These are phyloP conservation scores for Trypanosoma congolense DNA, from an alignment of 208 protist species.

Conservation along the genomic window DNA sequence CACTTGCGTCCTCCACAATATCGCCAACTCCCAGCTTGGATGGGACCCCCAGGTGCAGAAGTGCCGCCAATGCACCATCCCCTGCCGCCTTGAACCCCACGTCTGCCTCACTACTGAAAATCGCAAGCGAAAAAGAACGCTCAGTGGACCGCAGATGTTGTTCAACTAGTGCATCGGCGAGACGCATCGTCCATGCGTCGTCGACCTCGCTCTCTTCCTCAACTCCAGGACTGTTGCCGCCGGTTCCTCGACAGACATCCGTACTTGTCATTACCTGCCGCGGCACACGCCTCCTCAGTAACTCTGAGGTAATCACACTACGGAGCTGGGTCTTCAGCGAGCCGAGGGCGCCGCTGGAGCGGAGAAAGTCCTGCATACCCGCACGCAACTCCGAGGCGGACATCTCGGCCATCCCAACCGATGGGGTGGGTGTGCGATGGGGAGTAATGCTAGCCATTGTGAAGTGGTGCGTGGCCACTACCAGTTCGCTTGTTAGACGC, in stretches of 20 bases:
- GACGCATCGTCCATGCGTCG: conserved; percentile 36
- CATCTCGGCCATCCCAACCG: conserved; percentile 10
- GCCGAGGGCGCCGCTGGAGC: conserved; percentile 58
- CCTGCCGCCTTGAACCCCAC: conserved; percentile 19
- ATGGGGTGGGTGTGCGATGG: background rate
- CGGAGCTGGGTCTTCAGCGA: conserved; percentile 83
- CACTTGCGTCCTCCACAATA: background rate
- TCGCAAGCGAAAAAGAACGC: conserved; percentile 67
- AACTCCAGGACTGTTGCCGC: background rate
- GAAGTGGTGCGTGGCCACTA: conserved; percentile 18
- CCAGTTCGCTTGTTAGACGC: too few relatives aligned
- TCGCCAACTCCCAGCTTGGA: conserved; percentile 38
- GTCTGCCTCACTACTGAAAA: conserved; percentile 80
- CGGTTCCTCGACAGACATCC: background rate
- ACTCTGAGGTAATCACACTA: conserved; percentile 65
- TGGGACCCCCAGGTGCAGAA: conserved; percentile 46
- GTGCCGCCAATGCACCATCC: conserved; percentile 20
- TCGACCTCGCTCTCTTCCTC: conserved; percentile 12
- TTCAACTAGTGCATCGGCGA: conserved; percentile 74
- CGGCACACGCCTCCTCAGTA: conserved; percentile 40
- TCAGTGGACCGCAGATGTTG: conserved; percentile 75
- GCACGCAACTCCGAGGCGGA: conserved; percentile 62
- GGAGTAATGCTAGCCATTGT: background rate
- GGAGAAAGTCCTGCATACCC: conserved; percentile 72
- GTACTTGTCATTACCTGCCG: conserved; percentile 3